Conservation (phyloP, 257 asterid species). For the Schizonepeta tenuifolia region DNA sequence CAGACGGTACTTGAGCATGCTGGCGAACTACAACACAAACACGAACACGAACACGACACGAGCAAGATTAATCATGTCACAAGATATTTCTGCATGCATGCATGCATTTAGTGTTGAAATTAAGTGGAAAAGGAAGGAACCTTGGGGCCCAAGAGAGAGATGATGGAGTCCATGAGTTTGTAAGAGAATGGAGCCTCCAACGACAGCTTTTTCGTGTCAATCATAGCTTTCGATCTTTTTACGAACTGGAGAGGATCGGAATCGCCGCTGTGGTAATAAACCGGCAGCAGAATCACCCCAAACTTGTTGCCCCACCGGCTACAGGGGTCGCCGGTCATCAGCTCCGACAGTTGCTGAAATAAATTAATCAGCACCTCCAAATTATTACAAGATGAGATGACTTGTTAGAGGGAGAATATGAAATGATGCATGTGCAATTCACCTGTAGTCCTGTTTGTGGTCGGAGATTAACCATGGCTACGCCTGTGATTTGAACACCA, state of each 20-base stretch:
- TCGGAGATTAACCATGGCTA: constrained; percentile 81
- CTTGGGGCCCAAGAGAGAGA: constrained; percentile 63
- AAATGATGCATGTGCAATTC: not conserved
- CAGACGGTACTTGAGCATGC: constrained; percentile 62
- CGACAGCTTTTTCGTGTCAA: constrained; percentile 80
- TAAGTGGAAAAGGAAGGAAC: constrained; percentile 23
- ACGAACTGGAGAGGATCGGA: constrained; percentile 63
- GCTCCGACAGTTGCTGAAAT: constrained; percentile 56
- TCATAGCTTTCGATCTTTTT: constrained; percentile 68
- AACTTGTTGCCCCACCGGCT: constrained; percentile 71
- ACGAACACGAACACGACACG: not conserved
- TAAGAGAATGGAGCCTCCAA: constrained; percentile 69
- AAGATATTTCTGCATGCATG: too few relatives aligned
- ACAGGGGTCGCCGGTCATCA: constrained; percentile 40
- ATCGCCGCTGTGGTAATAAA: constrained; percentile 47
- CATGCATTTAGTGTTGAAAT: not conserved
- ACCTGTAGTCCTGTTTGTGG: constrained; percentile 76
- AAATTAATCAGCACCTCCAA: not conserved
- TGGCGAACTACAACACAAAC: constrained; percentile 45
- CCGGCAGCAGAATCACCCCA: constrained; percentile 72
- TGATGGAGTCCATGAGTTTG: constrained; percentile 47
- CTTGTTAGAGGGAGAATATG: too few relatives aligned
- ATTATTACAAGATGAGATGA: not conserved
- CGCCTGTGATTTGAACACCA: constrained; percentile 72
- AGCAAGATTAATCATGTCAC: not conserved